A percentile compares a stretch with the other conserved stretches of the same genome.
Conservation (phyloP, 805 yeast genomes). For the Cyberlindnera maritima region DNA sequence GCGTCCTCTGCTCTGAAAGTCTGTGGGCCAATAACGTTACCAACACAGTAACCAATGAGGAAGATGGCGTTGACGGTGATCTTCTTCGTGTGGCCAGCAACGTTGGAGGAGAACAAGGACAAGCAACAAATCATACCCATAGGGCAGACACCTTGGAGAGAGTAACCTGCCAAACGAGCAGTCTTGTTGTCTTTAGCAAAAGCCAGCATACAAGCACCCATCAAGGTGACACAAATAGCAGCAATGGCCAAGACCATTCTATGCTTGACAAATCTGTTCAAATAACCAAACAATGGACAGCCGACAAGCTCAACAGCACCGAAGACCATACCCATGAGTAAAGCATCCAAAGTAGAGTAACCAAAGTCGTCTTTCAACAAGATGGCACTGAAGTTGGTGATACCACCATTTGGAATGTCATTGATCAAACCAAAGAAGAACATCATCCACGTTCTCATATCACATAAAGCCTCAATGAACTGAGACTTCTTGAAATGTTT, state of each 20-base stretch:
- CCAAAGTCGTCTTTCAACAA: constrained; percentile 20
- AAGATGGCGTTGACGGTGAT: constrained; percentile 14
- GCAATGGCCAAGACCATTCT: constrained; percentile 8
- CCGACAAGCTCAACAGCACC: constrained; percentile 14
- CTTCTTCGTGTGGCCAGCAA: constrained; percentile 19
- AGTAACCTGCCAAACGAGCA: constrained; percentile 32
- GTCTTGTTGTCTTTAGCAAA: constrained; percentile 28
- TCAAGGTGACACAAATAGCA: background rate
- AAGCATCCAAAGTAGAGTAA: constrained; percentile 35
- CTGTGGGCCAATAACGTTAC: constrained; percentile 63
- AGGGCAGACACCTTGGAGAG: constrained; percentile 17
- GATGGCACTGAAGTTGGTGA: constrained; percentile 20
- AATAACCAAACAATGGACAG: constrained; percentile 10
- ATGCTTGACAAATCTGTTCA: constrained; percentile 1
- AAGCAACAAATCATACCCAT: constrained; percentile 11
- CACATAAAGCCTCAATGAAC: constrained; percentile 47
- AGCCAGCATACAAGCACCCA: constrained; percentile 32
- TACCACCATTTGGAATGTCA: constrained; percentile 53
- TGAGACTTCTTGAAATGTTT: constrained; percentile 53
- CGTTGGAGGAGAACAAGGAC: constrained; percentile 25
- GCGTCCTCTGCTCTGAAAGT: constrained; percentile 55
- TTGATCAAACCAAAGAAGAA: constrained; percentile 38
- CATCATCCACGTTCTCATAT: constrained; percentile 47
- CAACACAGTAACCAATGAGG: constrained; percentile 18
- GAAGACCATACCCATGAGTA: constrained; percentile 30